Conservation (phyloP, 169 alveolate genomes). For the Eimeria falciformis region DNA sequence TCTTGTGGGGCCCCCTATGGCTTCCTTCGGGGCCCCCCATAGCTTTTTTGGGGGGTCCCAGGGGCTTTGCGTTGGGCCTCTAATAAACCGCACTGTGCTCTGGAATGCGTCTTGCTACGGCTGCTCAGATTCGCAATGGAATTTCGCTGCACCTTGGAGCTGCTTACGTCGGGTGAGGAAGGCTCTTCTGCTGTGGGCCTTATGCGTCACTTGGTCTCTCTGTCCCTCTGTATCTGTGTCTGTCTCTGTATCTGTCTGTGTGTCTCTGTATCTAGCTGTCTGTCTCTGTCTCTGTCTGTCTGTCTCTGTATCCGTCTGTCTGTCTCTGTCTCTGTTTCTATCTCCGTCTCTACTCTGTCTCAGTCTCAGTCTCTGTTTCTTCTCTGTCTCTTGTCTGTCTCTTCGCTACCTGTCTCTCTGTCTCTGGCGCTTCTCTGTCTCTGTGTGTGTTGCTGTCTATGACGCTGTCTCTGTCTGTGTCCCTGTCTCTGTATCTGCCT, state of each 20-base stretch:
- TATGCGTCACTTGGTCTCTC: neutral
- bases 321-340: neutral
- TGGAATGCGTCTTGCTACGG: neutral
- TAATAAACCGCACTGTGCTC: neutral
- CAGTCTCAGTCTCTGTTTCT: no score
- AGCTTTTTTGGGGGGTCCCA: neutral
- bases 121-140: constrained; percentile 26
- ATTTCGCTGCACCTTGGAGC: constrained; percentile 25
- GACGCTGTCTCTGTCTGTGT: neutral
- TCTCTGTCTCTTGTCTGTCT: no score
- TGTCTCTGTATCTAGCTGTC: no score
- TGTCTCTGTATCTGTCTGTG: neutral
- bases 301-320: no score
- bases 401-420: no score
- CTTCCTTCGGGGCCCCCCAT: neutral
- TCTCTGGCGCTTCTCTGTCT: no score
- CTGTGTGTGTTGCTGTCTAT: no score
- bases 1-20: neutral
- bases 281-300: no score
- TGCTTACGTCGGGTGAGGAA: constrained; percentile 26
- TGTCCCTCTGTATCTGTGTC: neutral
- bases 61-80: neutral
- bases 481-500: neutral
- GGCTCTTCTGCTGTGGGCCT: neutral
- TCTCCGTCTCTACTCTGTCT: neutral